Evolutionary conservation across 495 filamentous ascomycete genomes (phyloP), one percentile per base, ranked within the genome.

Genomic region (Penicillium samsonianum): DNA sequence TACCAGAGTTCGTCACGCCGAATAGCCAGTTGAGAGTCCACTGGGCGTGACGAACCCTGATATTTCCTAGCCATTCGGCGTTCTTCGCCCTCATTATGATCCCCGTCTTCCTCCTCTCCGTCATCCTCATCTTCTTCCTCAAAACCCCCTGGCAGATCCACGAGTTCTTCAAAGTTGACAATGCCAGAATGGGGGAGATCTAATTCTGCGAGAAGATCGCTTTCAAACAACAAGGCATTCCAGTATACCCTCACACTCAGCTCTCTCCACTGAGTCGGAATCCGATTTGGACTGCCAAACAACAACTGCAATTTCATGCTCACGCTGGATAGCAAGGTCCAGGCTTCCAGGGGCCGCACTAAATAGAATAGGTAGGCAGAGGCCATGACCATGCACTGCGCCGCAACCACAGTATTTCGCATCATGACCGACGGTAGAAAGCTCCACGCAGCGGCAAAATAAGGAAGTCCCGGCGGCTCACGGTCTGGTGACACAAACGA

Each of bases 141-240:
- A 65, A 93, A 93, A 8, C 87, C 86, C 20, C 86, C 83, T 1
- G 89, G 89, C 8, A 93, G 78, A 11, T 87, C 86, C 37, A 93
- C 86, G n/a, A 82, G 80, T 59, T 93, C 89, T 69, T 91, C 90
- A 62, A 88, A 90, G 58, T 88, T 84, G 23, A 88, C 86, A 47
- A 93, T 88, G 22, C 89, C 89, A 14, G 89, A 91, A 64, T 92
- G 90, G 0, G 89, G 89, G 9, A 93, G 75, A 63, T 93, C 90
- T 41, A 93, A 73, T 61, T 93, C 89, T 8, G 90, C 89, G 14
- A 93, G 78, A 43, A 92, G 77, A 65, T 92, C 89, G 67, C 87
- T 90, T 73, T 93, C 90, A 58, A 90, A 90, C 47, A 93, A 79
- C 4, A 92, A 75, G 4, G 89, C 78, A 58, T 93, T 93, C 90